Percentiles rank a stretch among this genome's conserved stretches.
Evolutionary conservation across 768 basidiomycete genomes (phyloP).

Genomic region (Pleurotus platypus): DNA sequence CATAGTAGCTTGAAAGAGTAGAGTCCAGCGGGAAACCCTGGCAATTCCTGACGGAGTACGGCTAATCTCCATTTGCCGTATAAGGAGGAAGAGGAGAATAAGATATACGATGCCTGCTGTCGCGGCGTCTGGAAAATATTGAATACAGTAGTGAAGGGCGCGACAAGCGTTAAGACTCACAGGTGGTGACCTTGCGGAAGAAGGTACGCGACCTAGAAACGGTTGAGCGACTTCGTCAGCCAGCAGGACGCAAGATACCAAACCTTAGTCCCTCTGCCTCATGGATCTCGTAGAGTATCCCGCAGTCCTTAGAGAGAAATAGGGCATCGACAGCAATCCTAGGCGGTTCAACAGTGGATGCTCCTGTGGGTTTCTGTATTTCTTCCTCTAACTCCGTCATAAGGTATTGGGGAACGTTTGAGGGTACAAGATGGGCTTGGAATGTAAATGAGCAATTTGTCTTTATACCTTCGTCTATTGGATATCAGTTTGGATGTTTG

Average conservation of each 20-base stretch:
- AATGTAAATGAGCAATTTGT: constrained; percentile 64
- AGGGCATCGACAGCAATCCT: constrained; percentile 60
- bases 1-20: constrained; percentile 72
- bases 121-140: constrained; percentile 60
- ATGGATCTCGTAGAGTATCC: constrained; percentile 63
- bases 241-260: constrained; percentile 10
- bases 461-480: constrained; percentile 30
- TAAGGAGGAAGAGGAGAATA: constrained; percentile 58
- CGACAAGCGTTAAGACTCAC: constrained; percentile 25
- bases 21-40: constrained; percentile 80
- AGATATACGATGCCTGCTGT: constrained; percentile 66
- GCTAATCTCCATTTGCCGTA: constrained; percentile 71
- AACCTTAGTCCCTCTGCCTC: constrained; percentile 71
- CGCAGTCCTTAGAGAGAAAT: constrained; percentile 78
- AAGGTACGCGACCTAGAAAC: constrained; percentile 50
- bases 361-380: constrained; percentile 69
- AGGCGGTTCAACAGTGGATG: constrained; percentile 54
- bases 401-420: constrained; percentile 43
- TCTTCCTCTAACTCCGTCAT: constrained; percentile 76
- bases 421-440: constrained; percentile 60
- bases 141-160: background rate
- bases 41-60: constrained; percentile 77
- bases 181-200: constrained; percentile 72
- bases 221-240: background rate
- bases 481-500: background rate